These are phyloP conservation scores for Salix brachista DNA, from an alignment of 345 rosid species.

Conservation along the genomic window DNA sequence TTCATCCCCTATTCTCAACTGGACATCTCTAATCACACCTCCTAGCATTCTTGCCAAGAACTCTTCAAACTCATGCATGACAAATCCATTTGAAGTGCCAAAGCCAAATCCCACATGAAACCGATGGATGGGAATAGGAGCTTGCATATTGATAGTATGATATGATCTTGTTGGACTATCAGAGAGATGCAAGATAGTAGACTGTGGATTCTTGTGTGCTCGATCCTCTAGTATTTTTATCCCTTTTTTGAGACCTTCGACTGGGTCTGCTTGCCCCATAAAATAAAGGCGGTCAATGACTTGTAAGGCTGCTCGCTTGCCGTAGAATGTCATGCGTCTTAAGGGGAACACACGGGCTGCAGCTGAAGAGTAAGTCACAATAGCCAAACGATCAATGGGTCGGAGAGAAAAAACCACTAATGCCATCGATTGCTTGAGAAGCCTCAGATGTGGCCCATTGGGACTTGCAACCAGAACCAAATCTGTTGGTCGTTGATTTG, in stretches of 20 bases:
- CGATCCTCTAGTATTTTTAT: slow-evolving; percentile 77
- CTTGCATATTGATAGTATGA: slow-evolving; percentile 40
- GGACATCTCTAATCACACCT: slow-evolving; percentile 54
- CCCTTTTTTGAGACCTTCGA: slow-evolving; percentile 74
- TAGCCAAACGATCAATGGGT: slow-evolving; percentile 66
- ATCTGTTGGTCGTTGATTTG: slow-evolving; percentile 56
- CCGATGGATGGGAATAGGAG: slow-evolving; percentile 54
- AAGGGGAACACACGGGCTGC: slow-evolving; percentile 76
- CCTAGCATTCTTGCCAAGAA: slow-evolving; percentile 55
- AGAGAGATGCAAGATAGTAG: slow-evolving; percentile 64
- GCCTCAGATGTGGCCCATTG: slow-evolving; percentile 71
- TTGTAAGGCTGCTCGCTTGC: slow-evolving; percentile 67
- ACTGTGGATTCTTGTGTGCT: slow-evolving; percentile 58
- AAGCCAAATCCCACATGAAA: slow-evolving; percentile 79
- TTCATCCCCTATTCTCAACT: slow-evolving; percentile 66
- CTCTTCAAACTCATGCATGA: slow-evolving; percentile 79
- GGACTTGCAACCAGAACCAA: slow-evolving; percentile 74
- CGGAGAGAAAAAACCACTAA: slow-evolving; percentile 69
- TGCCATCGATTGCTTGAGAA: slow-evolving; percentile 81
- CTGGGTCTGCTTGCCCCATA: slow-evolving; percentile 68
- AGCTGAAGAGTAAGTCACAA: slow-evolving; percentile 76
- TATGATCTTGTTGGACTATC: slow-evolving; percentile 57
- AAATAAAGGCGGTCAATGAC: slow-evolving; percentile 83
- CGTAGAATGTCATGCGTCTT: slow-evolving; percentile 77
- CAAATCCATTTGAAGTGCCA: slow-evolving; percentile 60